phyloP scores from a whole-genome alignment of 805 yeast species.

The Candida chauliodis region DNA sequence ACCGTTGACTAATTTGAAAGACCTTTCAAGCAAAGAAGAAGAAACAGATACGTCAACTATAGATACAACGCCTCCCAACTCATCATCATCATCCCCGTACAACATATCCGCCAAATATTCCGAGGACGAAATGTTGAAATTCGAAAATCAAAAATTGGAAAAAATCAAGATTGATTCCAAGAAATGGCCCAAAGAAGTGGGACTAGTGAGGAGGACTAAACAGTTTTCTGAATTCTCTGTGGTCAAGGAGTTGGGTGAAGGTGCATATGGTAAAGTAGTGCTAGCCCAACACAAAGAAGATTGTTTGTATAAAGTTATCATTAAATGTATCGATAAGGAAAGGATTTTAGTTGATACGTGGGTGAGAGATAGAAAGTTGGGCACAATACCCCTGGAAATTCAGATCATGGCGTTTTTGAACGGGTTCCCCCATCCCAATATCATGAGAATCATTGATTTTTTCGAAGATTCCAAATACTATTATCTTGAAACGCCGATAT shows the following conservation, averaged over 20 bases:
- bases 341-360: conserved; percentile 94
- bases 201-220: conserved; percentile 66
- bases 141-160: conserved; percentile 45
- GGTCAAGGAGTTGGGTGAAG: conserved; percentile 84
- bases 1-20: conserved; percentile 7
- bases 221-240: conserved; percentile 67
- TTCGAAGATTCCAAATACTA: conserved; percentile 90
- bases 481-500: conserved; percentile 87
- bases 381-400: conserved; percentile 95
- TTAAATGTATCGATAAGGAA: conserved; percentile 88
- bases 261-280: conserved; percentile 94
- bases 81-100: conserved; percentile 7
- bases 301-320: conserved; percentile 62
- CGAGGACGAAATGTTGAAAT: conserved; percentile 40
- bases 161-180: conserved; percentile 32
- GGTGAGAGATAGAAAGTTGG: conserved; percentile 88
- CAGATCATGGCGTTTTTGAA: conserved; percentile 85
- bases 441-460: conserved; percentile 80
- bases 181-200: conserved; percentile 52
- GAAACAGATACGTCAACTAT: not conserved
- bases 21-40: conserved; percentile 2
- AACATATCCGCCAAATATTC: conserved; percentile 20
- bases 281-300: conserved; percentile 68
- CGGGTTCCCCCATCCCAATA: conserved; percentile 78
- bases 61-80: conserved; percentile 4